Conservation (phyloP, 2,329 filamentous ascomycete species). For the Aspergillus caelatus region DNA sequence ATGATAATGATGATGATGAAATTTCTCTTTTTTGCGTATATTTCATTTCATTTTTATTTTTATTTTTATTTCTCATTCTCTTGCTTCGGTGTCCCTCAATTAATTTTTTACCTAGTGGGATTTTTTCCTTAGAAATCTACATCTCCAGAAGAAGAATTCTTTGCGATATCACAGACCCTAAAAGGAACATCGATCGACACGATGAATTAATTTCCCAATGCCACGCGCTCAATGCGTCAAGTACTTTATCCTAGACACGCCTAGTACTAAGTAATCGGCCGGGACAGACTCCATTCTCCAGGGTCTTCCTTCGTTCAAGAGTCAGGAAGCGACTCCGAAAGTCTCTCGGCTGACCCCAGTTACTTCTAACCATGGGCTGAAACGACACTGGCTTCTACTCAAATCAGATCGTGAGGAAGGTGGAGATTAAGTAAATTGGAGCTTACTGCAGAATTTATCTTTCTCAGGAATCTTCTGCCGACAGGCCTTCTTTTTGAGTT, state of each 20-base stretch:
- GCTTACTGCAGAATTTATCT: slow-evolving; percentile 22
- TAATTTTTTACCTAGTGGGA: neutral
- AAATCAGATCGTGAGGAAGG: slow-evolving; percentile 21
- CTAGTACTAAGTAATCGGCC: neutral
- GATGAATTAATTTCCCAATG: slow-evolving; percentile 11
- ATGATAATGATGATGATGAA: neutral
- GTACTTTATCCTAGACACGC: neutral
- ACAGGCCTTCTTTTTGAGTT: slow-evolving; percentile 12
- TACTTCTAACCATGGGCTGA: slow-evolving; percentile 24
- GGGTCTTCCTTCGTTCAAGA: slow-evolving; percentile 23
- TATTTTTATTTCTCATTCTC: neutral
- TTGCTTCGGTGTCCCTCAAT: neutral
- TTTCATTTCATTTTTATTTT: neutral
- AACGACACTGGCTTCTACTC: slow-evolving; percentile 21
- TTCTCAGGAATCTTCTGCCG: slow-evolving; percentile 33
- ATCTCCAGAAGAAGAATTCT: slow-evolving; percentile 8
- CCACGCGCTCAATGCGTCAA: slow-evolving; percentile 2
- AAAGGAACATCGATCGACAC: slow-evolving; percentile 30
- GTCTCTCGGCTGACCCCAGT: slow-evolving; percentile 28
- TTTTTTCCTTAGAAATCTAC: neutral
- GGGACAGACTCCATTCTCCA: slow-evolving; percentile 18
- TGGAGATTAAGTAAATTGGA: slow-evolving; percentile 14
- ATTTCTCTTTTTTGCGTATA: neutral
- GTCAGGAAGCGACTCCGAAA: slow-evolving; percentile 30
- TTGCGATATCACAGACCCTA: slow-evolving; percentile 8